These are phyloP conservation scores for Colletotrichum siamense DNA, from an alignment of 2,329 filamentous ascomycete genomes.

Conservation along the genomic window DNA sequence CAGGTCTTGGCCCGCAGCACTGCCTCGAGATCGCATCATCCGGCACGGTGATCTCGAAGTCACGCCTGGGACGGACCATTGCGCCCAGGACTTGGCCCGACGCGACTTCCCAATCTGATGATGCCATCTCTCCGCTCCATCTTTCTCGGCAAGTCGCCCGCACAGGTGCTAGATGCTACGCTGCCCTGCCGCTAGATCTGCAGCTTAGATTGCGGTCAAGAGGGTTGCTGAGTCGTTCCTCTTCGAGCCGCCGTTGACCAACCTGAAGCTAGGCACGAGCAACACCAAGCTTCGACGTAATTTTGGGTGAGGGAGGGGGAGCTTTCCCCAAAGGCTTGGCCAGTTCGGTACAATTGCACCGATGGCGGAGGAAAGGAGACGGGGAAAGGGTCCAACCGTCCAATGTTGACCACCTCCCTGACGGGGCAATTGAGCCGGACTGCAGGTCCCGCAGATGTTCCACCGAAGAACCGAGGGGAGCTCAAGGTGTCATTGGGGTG, in stretches of 20 bases:
- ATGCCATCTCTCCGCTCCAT: conserved; percentile 8
- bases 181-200: conserved; percentile 6
- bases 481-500: not conserved
- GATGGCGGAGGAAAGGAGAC: conserved; percentile 6
- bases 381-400: not conserved
- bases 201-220: conserved; percentile 9
- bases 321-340: not conserved
- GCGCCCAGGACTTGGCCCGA: not conserved
- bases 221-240: not conserved
- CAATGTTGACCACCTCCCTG: not conserved
- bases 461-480: not conserved
- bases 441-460: conserved; percentile 10
- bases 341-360: conserved; percentile 12
- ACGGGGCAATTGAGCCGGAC: conserved; percentile 16
- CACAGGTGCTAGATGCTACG: not conserved
- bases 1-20: not conserved
- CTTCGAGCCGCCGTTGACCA: not conserved
- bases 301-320: not conserved
- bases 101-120: not conserved
- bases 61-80: not conserved
- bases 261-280: not conserved
- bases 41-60: not conserved
- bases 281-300: not conserved
- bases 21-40: conserved; percentile 13
- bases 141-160: not conserved